These are phyloP conservation scores for Ogataea dorogensis DNA, from an alignment of 805 yeast genomes.

Conservation along the genomic window DNA sequence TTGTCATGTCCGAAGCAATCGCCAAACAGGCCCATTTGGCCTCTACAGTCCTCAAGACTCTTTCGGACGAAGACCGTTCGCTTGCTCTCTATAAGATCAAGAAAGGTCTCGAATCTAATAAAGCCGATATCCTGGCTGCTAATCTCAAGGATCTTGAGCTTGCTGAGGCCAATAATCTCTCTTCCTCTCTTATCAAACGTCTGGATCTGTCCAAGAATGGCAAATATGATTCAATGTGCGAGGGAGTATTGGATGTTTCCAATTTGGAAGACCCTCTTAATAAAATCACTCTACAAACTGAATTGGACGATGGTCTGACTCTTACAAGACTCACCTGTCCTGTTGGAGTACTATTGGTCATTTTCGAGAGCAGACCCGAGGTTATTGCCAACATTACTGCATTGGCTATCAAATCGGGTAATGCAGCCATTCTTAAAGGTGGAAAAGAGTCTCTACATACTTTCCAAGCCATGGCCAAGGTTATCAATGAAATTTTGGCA, in stretches of 20 bases:
- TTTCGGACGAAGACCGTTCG: slow-evolving; percentile 71
- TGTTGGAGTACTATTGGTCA: slow-evolving; percentile 87
- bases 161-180: slow-evolving; percentile 60
- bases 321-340: slow-evolving; percentile 87
- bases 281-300: slow-evolving; percentile 75
- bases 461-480: slow-evolving; percentile 74
- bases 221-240: slow-evolving; percentile 90
- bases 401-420: slow-evolving; percentile 92
- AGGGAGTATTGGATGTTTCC: slow-evolving; percentile 92
- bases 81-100: slow-evolving; percentile 69
- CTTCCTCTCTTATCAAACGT: slow-evolving; percentile 75
- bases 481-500: slow-evolving; percentile 59
- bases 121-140: slow-evolving; percentile 64
- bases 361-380: slow-evolving; percentile 96
- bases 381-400: slow-evolving; percentile 98
- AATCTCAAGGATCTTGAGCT: slow-evolving; percentile 71
- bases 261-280: slow-evolving; percentile 89
- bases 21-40: slow-evolving; percentile 83
- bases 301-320: slow-evolving; percentile 86
- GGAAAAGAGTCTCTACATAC: slow-evolving; percentile 92
- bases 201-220: slow-evolving; percentile 79
- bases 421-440: slow-evolving; percentile 95
- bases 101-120: slow-evolving; percentile 59
- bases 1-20: slow-evolving; percentile 61
- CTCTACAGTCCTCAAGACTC: slow-evolving; percentile 76